Percentiles rank a stretch among this genome's conserved stretches.
These are phyloP conservation scores for Biscogniauxia marginata DNA, from an alignment of 2,329 filamentous ascomycete genomes.

Conservation along the genomic window DNA sequence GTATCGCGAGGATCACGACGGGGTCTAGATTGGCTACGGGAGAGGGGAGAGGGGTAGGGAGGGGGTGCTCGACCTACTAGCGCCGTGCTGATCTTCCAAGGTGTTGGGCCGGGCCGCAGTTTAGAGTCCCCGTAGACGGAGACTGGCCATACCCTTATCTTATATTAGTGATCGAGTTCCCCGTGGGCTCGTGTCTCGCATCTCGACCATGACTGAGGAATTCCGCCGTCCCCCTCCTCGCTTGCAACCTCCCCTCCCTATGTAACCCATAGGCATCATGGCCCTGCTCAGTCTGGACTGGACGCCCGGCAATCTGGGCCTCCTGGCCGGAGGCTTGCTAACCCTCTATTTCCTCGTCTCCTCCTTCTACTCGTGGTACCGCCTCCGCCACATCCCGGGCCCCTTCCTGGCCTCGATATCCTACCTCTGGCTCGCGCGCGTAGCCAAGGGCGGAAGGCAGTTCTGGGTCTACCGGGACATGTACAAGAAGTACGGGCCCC, in stretches of 20 bases:
- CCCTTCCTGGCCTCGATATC: slow-evolving; percentile 31
- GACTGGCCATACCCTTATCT: not conserved
- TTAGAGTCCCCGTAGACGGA: not conserved
- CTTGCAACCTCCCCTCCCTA: too few relatives aligned
- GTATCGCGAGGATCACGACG: not conserved
- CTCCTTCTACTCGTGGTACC: slow-evolving; percentile 21
- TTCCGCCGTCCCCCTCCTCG: not conserved
- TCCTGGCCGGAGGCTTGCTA: not conserved
- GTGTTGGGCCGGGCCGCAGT: not conserved
- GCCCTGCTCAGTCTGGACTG: not conserved
- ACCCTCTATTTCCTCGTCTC: slow-evolving; percentile 15
- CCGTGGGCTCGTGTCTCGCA: not conserved
- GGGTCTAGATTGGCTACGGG: not conserved
- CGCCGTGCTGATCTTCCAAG: not conserved
- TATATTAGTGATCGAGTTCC: not conserved
- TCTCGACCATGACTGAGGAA: not conserved
- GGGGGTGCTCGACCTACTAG: not conserved
- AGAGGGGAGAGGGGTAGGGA: not conserved
- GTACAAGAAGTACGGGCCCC: slow-evolving; percentile 24
- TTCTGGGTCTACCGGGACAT: slow-evolving; percentile 21
- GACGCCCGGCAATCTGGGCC: not conserved
- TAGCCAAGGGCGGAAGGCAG: slow-evolving; percentile 22
- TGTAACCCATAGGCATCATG: not conserved
- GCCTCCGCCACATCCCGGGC: slow-evolving; percentile 21
- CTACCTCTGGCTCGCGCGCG: slow-evolving; percentile 31